Evolutionary conservation across 139 green algal genomes (phyloP).

Genomic region (Asterochloris erici): DNA sequence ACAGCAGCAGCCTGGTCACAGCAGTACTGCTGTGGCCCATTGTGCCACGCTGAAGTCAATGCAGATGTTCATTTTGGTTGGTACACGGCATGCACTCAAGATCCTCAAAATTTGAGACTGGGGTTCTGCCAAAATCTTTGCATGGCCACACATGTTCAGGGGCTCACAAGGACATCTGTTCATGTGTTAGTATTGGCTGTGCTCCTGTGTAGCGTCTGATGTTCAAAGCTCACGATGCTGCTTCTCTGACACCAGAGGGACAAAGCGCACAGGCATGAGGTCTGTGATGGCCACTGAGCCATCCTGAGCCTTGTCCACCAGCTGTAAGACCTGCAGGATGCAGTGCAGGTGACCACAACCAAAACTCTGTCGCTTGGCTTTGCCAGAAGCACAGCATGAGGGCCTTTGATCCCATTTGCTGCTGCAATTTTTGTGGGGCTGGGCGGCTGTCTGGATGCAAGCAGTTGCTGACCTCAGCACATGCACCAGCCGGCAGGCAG

Average conservation of each 20-base stretch:
- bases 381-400: not conserved
- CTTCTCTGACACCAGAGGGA: constrained; percentile 39
- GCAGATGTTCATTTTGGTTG: too few species aligned
- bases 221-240: too few species aligned
- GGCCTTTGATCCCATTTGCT: not conserved
- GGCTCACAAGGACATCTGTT: too few species aligned
- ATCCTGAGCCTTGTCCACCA: constrained; percentile 24
- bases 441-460: not conserved
- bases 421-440: not conserved
- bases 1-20: too few species aligned
- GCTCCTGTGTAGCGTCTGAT: too few species aligned
- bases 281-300: constrained; percentile 11
- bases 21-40: too few species aligned
- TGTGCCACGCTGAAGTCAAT: too few species aligned
- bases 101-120: too few species aligned
- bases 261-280: constrained; percentile 63
- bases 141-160: too few species aligned
- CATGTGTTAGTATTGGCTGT: too few species aligned
- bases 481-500: not conserved
- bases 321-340: constrained; percentile 34
- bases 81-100: too few species aligned
- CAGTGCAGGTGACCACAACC: not conserved
- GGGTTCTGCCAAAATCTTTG: too few species aligned
- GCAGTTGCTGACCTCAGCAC: not conserved
- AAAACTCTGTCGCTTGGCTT: constrained; percentile 14